Percentiles rank a stretch among this genome's conserved stretches.
phyloP scores from a whole-genome alignment of 2,329 filamentous ascomycete genomes.

The Talaromyces sp. region DNA sequence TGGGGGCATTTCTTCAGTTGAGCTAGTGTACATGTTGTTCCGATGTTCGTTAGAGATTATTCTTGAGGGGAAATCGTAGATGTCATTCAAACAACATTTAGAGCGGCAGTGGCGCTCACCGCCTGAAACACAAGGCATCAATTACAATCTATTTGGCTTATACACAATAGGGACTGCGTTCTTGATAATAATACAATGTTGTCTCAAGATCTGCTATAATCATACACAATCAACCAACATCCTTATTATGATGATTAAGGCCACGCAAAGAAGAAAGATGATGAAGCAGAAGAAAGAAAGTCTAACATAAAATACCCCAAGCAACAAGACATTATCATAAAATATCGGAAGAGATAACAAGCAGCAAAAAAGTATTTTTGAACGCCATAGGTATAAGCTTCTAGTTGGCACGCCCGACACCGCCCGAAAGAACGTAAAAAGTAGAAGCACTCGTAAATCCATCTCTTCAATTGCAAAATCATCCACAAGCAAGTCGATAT shows the following conservation, averaged over 20 bases:
- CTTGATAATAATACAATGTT: slow-evolving; percentile 8
- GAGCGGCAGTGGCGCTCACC: background rate
- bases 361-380: background rate
- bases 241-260: background rate
- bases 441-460: background rate
- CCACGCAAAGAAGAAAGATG: slow-evolving; percentile 2
- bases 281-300: slow-evolving; percentile 1
- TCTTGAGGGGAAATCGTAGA: background rate
- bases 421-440: background rate
- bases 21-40: background rate
- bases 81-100: background rate
- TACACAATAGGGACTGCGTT: background rate
- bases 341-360: background rate
- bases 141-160: background rate
- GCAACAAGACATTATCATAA: slow-evolving; percentile 5
- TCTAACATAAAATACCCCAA: slow-evolving; percentile 3
- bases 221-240: background rate
- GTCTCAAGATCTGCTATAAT: background rate
- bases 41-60: background rate
- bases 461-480: background rate
- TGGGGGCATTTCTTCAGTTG: slow-evolving; percentile 4
- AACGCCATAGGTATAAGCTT: slow-evolving; percentile 14
- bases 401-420: slow-evolving; percentile 12
- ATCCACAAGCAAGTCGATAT: background rate
- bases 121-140: slow-evolving; percentile 5